Conservation (phyloP, 2,329 filamentous ascomycete genomes). For the Leptographium procerum region DNA sequence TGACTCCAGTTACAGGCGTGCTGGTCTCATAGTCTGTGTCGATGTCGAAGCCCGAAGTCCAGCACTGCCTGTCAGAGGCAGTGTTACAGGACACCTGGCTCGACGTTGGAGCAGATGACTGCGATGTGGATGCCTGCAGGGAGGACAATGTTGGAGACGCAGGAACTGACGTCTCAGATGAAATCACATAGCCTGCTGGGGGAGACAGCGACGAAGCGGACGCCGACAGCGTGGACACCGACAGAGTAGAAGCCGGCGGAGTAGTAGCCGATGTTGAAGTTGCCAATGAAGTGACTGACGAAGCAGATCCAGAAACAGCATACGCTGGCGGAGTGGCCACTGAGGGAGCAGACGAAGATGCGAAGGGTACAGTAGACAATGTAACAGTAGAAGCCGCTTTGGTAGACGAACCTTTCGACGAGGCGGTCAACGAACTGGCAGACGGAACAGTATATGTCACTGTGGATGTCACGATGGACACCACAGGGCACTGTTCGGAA, state of each 20-base stretch:
- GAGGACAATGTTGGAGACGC: background rate
- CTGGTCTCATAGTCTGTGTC: slow-evolving; percentile 14
- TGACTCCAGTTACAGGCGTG: slow-evolving; percentile 11
- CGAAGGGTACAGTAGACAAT: background rate
- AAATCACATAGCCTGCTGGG: no score
- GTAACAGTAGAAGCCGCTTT: background rate
- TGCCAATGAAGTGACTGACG: no score
- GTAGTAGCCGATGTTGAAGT: no score
- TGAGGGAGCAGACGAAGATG: background rate
- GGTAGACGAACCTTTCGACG: background rate
- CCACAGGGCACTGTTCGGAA: background rate
- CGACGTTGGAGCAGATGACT: background rate
- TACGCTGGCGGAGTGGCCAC: no score
- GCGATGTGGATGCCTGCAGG: background rate
- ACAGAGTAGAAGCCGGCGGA: no score
- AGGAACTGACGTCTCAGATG: no score
- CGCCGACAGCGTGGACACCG: no score
- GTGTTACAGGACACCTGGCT: slow-evolving; percentile 10
- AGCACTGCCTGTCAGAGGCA: slow-evolving; percentile 11
- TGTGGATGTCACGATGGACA: no score
- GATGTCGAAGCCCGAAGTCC: slow-evolving; percentile 13
- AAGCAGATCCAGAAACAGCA: no score
- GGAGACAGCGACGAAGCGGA: no score
- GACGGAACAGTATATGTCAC: background rate
- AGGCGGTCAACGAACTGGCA: background rate